Evolutionary conservation across 1,139 yeast species (phyloP).

Genomic region (Petasospora rhodanensis): DNA sequence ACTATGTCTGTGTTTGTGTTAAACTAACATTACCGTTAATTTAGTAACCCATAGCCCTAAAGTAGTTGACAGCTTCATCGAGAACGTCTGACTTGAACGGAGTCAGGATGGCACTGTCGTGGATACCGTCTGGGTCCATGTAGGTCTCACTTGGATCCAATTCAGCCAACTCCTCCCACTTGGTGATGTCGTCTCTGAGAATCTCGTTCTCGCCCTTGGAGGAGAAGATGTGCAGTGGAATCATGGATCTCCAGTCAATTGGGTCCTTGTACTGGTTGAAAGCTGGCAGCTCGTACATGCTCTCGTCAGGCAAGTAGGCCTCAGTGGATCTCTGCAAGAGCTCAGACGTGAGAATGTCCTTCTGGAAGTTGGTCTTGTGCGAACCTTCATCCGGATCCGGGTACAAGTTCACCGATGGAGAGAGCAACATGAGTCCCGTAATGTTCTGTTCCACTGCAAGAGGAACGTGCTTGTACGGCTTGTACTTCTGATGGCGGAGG

Average conservation of each 20-base stretch:
- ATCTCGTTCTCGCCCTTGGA: conserved; percentile 7
- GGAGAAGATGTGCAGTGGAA: conserved; percentile 3
- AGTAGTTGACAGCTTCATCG: conserved; percentile 1
- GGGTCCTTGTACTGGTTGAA: conserved; percentile 2
- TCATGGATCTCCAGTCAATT: conserved; percentile 3
- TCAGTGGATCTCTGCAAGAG: conserved; percentile 2
- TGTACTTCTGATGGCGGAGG: conserved; percentile 33
- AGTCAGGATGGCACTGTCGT: conserved; percentile 3
- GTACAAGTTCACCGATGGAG: conserved; percentile 42
- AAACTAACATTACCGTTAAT: no score
- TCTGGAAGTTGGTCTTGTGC: neutral
- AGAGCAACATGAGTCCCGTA: conserved; percentile 32
- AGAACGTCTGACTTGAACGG: conserved; percentile 2
- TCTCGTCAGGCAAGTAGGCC: neutral
- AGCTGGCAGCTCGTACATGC: neutral
- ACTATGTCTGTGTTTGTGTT: no score
- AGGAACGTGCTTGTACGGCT: conserved; percentile 20
- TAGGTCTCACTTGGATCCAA: neutral
- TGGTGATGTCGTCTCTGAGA: conserved; percentile 2
- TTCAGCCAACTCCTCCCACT: conserved; percentile 1
- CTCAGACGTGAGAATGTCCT: conserved; percentile 3
- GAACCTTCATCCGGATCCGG: conserved; percentile 18
- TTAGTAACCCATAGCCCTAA: neutral
- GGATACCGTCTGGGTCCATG: conserved; percentile 2
- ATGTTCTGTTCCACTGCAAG: conserved; percentile 28